phyloP scores from a whole-genome alignment of 345 rosid species.

The Lenwebbia sp. region DNA sequence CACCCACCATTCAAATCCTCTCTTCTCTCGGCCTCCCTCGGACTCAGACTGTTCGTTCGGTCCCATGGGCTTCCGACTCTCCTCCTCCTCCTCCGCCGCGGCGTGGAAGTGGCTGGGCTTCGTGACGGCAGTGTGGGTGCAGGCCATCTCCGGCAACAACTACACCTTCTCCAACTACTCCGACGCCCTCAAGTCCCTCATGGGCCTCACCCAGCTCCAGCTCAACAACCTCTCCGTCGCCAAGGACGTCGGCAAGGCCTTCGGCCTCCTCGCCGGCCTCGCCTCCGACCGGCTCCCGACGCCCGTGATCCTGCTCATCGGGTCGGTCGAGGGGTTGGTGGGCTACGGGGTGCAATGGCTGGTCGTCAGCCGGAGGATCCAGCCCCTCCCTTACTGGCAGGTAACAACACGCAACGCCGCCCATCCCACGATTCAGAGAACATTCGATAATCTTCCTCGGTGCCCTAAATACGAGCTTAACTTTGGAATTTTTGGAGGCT shows the following conservation, averaged over 20 bases:
- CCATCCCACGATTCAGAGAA: neutral
- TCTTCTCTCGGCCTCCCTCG: neutral
- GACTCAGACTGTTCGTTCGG: neutral
- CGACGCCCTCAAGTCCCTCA: slow-evolving; percentile 67
- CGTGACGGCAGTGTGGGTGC: slow-evolving; percentile 95
- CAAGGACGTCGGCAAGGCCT: slow-evolving; percentile 91
- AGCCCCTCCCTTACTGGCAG: slow-evolving; percentile 81
- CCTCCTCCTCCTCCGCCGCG: neutral
- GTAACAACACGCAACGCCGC: slow-evolving; percentile 12
- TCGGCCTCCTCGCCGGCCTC: slow-evolving; percentile 85
- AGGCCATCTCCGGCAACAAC: slow-evolving; percentile 86
- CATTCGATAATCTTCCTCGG: neutral
- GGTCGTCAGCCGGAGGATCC: slow-evolving; percentile 55
- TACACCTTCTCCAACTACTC: slow-evolving; percentile 94
- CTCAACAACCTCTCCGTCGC: slow-evolving; percentile 86
- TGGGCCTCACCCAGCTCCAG: slow-evolving; percentile 75
- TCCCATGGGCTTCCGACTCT: neutral
- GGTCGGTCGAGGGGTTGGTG: slow-evolving; percentile 65
- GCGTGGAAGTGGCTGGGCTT: slow-evolving; percentile 85
- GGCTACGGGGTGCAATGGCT: slow-evolving; percentile 96
- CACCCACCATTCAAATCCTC: neutral
- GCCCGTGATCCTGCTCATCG: slow-evolving; percentile 56
- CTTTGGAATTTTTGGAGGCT: neutral
- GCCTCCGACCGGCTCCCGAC: slow-evolving; percentile 81
- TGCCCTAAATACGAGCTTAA: neutral